A percentile compares a stretch with the other conserved stretches of the same genome.
Conservation (phyloP, 2,329 filamentous ascomycete species). For the Pseudogymnoascus sp. region DNA sequence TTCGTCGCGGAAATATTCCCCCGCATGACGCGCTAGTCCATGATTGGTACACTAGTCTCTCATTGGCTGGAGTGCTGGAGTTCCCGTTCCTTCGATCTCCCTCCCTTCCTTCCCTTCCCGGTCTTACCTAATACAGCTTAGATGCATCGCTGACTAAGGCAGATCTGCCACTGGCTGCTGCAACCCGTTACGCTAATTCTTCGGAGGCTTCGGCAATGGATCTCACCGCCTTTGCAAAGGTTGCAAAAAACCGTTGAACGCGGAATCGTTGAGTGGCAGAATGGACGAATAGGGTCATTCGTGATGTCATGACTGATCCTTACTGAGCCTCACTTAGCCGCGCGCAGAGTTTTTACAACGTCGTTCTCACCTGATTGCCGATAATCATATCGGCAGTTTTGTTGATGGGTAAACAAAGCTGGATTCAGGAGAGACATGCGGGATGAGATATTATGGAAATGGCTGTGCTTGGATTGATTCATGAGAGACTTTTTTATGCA, state of each 20-base stretch:
- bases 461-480: background rate
- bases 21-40: background rate
- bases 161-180: background rate
- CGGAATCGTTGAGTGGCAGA: background rate
- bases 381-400: background rate
- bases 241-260: background rate
- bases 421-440: background rate
- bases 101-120: background rate
- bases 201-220: background rate
- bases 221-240: background rate
- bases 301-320: background rate
- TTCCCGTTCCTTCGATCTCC: background rate
- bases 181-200: background rate
- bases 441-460: background rate
- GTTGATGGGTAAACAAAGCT: no score
- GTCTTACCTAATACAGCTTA: background rate
- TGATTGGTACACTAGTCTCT: no score
- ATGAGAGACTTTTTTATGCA: background rate
- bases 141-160: background rate
- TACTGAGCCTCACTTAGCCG: background rate
- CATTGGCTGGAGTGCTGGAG: background rate
- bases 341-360: background rate
- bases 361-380: background rate
- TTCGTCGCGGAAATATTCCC: constrained; percentile 1
- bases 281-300: background rate